Conservation (phyloP, 2,329 filamentous ascomycete species). For the Alternaria brassicicola region DNA sequence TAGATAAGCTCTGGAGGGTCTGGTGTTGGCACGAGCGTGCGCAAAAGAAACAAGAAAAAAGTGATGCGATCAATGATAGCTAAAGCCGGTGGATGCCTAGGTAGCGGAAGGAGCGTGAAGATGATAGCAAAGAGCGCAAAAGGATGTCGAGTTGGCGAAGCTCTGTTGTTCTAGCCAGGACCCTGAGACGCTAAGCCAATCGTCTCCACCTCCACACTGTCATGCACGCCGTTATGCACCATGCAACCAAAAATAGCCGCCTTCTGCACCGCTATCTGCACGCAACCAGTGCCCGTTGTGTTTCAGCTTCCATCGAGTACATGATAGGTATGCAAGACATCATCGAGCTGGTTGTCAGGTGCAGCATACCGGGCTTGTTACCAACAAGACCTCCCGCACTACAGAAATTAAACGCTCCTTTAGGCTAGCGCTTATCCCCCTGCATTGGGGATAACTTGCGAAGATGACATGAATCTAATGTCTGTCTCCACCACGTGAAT, state of each 20-base stretch:
- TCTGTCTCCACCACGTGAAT: background rate
- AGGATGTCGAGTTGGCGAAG: slow-evolving; percentile 20
- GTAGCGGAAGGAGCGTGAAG: slow-evolving; percentile 5
- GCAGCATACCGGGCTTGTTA: background rate
- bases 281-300: slow-evolving; percentile 14
- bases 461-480: background rate
- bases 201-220: slow-evolving; percentile 19
- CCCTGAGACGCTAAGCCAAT: slow-evolving; percentile 22
- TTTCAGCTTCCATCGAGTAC: slow-evolving; percentile 20
- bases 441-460: background rate
- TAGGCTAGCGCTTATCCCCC: background rate
- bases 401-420: background rate
- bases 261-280: slow-evolving; percentile 13
- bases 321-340: background rate
- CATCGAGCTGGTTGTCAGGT: background rate
- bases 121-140: slow-evolving; percentile 11
- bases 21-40: background rate
- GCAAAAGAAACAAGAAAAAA: background rate
- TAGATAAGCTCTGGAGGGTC: background rate
- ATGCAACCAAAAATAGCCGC: slow-evolving; percentile 27
- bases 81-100: slow-evolving; percentile 1
- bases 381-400: background rate
- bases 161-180: slow-evolving; percentile 14
- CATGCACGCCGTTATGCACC: slow-evolving; percentile 23
- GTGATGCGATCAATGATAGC: slow-evolving; percentile 2